These are phyloP conservation scores for Perilla frutescens DNA, from an alignment of 257 asterid genomes.

Conservation along the genomic window DNA sequence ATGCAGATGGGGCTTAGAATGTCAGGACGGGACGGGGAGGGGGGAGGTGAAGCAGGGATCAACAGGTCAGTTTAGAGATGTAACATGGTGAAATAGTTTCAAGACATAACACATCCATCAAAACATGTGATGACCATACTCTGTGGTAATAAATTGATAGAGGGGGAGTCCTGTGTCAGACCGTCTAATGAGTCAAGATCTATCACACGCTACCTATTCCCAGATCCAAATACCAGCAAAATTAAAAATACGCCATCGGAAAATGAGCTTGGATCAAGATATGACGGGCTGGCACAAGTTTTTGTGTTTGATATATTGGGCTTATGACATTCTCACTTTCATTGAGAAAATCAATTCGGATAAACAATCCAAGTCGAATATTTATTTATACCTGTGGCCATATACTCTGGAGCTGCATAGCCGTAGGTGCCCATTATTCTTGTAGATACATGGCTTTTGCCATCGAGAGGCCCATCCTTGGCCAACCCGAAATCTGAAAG, in stretches of 20 bases:
- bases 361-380: background rate
- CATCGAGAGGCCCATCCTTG: conserved; percentile 73
- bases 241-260: too few relatives aligned
- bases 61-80: background rate
- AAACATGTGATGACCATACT: background rate
- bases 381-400: conserved; percentile 69
- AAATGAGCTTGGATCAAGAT: too few relatives aligned
- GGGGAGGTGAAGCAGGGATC: background rate
- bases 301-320: background rate
- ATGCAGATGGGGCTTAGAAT: background rate
- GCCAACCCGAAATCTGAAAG: conserved; percentile 83
- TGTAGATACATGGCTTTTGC: conserved; percentile 77
- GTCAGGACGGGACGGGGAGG: background rate
- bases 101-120: background rate
- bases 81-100: background rate
- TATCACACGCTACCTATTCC: too few relatives aligned
- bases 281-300: too few relatives aligned
- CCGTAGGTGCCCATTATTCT: conserved; percentile 80
- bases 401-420: conserved; percentile 82
- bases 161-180: too few relatives aligned
- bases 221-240: too few relatives aligned
- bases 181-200: too few relatives aligned
- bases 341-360: background rate
- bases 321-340: background rate
- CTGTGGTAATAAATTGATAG: background rate